Base-by-base conservation (phyloP, 805 yeast genomes). In the Blastobotrys mokoenaii region DNA sequence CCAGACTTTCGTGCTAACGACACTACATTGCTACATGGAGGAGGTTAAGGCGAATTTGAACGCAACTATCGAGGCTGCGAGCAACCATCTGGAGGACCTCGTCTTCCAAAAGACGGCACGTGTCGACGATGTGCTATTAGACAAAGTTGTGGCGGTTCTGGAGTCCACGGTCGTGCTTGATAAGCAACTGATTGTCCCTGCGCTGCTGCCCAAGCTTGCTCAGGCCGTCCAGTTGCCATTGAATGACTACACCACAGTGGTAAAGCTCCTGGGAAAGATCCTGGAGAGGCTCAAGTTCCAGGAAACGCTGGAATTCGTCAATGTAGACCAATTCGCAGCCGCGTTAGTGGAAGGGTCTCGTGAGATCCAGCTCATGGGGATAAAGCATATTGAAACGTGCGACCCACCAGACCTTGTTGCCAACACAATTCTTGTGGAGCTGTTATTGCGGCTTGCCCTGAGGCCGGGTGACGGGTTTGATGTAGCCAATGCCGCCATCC, bases 391-490 rank as follows among this genome's bases (percentile, higher is more conserved):
- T 3, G 25, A 47, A 3, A 53, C 51, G 30, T 60, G 65, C 3
- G 49, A 54, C 6, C 66, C 68, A 1, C 50, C 63, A 2, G 70
- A 64, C 46, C 32, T 63, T n/a, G 45, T 65, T 12, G 65, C 67
- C 8, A 63, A 60, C 40, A 59, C 68, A 0, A 55, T 60, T 3
- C 44, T 66, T 3, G 40, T 62, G 12, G 44, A 50, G 11, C 50
- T 50, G 15, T 20, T 68, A 30, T 50, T 66, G 22, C 38, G 46
- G 2, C 39, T 60, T 12, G 40, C 63, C 38, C 48, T 45, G 5
- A 54, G 55, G 30, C 47, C 51, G 2, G 49, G 48, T 2, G 51
- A 58, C 2, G 45, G 56, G 2, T 48, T 55, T 18, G 51, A 47
- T 9, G 52, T 64, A 1, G 60, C 56, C 5, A 47, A 45, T 25